Evolutionary conservation across 2,329 filamentous ascomycete species (phyloP), one percentile per base, ranked within the genome.

Genomic region (Raffaelea albimanens): DNA sequence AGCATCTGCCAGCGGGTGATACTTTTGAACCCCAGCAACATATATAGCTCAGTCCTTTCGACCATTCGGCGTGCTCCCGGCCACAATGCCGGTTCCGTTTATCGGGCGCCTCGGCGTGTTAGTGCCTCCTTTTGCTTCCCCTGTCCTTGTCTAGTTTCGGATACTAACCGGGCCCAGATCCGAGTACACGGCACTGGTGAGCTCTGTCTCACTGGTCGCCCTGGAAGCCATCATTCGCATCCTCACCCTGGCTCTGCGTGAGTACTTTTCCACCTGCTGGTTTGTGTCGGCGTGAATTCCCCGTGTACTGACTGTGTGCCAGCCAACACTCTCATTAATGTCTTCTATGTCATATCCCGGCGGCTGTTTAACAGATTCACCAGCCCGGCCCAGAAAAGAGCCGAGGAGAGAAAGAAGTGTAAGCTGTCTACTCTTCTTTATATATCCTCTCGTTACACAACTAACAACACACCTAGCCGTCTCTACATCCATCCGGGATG

Each of bases 181-280:
- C 65, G 90, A 98, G 69, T 97, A 97, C 68, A 67, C 94, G 53
- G 88, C 90, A 36, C 78, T 98, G 40, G 67, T 93, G 42, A 81
- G 82, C 47, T 97, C 91, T 8, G 85, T 97, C 59, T 59, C 87
- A 45, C 77, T 98, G 34, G 83, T 97, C 50, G 75, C 80, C 42
- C 74, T 95, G 55, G 93, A 98, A 65, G 82, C 82, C 48, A 60
- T 95, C 51, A 84, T 95, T 58, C 82, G 91, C 57, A 72, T 95
- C 50, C 78, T 95, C 52, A 97, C 93, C 2, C 77, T 96, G 52
- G 87, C 87, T 33, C 76, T 98, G 39, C 93, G 85, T 90, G 21
- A 19, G n/a, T 33, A 53, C 51, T 29, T 7, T 13, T 29, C 7
- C 25, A n/a, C n/a, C n/a, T n/a, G 25, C 7, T 29, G 25, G 25